These are phyloP conservation scores for Camelina laxa DNA, from an alignment of 345 rosid genomes.

Conservation along the genomic window DNA sequence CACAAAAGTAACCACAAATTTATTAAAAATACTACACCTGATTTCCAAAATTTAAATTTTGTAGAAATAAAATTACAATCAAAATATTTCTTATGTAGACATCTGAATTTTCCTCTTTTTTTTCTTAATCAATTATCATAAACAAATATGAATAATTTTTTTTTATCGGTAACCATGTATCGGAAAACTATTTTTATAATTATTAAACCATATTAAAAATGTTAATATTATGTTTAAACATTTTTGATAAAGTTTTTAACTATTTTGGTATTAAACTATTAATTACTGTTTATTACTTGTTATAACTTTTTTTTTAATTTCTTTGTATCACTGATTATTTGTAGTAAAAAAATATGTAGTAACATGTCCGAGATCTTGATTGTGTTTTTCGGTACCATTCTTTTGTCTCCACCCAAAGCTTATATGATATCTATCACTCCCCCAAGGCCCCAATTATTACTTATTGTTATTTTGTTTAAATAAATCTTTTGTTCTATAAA, in stretches of 20 bases:
- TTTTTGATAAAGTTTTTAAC: too few species aligned
- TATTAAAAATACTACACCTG: neutral
- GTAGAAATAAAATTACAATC: neutral
- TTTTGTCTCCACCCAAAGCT: conserved; percentile 46
- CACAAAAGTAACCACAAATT: conserved; percentile 15
- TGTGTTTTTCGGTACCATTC: conserved; percentile 43
- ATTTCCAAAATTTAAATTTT: neutral
- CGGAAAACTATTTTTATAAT: too few species aligned
- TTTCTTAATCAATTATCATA: too few species aligned
- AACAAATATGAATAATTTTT: too few species aligned
- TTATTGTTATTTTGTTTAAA: conserved; percentile 28
- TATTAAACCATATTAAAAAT: too few species aligned
- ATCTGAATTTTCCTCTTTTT: neutral
- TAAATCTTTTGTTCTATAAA: neutral
- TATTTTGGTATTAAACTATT: too few species aligned
- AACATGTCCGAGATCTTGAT: conserved; percentile 47
- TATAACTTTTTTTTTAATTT: too few species aligned
- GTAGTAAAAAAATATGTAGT: conserved; percentile 12
- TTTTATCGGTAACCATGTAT: too few species aligned
- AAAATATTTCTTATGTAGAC: neutral
- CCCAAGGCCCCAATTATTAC: conserved; percentile 37
- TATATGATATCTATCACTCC: conserved; percentile 35
- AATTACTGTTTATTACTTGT: too few species aligned
- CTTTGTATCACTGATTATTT: too few species aligned
- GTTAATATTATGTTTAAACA: too few species aligned